Evolutionary conservation across 139 green algal species (phyloP), one percentile per base, ranked within the genome.

Genomic region (Closterium sp.): DNA sequence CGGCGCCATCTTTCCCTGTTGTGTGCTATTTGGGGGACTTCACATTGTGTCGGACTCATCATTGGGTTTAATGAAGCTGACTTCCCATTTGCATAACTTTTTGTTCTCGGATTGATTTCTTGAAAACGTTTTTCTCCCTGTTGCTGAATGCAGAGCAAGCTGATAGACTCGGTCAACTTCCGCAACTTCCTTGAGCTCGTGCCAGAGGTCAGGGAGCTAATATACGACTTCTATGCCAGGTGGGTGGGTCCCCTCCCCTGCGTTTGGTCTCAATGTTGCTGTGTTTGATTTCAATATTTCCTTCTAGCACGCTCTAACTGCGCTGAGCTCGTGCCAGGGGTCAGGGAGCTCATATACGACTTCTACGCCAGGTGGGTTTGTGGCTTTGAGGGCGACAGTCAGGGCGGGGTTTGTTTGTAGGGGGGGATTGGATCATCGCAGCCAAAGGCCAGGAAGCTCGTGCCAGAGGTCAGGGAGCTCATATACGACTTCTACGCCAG

Each of bases 141-240:
- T 69, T 12, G 1, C 4, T 66, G 3, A 1, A 19, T 87, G 87
- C 91, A 94, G 91, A 88, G 88, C 86, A 91, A 93, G 8, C 93
- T 99, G n/a, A 95, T 99, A 28, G 91, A 97, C 94, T 97, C 95
- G 91, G 94, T 97, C 12, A 91, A 31, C 0, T 99, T 99, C 94
- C 94, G 96, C n/a, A 97, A 98, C 90, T 95, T 97, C n/a, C 94
- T 99, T 88, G 96, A 98, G 94, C 90, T 96, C n/a, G 93, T 96
- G 88, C 96, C 97, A 6, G 96, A 98, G 93, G 96, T 99, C 86
- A 95, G 97, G 3, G 97, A 99, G 88, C 84, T 97, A 86, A 94
- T 99, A 19, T 32, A 96, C 32, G 95, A 98, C 91, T 98, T 98
- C 92, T 96, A 98, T 55, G 84, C 88, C 2, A 95, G 92, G 92